Evolutionary conservation across 177 flowering plant genomes (phyloP).

Genomic region (Vitis hybrid): DNA sequence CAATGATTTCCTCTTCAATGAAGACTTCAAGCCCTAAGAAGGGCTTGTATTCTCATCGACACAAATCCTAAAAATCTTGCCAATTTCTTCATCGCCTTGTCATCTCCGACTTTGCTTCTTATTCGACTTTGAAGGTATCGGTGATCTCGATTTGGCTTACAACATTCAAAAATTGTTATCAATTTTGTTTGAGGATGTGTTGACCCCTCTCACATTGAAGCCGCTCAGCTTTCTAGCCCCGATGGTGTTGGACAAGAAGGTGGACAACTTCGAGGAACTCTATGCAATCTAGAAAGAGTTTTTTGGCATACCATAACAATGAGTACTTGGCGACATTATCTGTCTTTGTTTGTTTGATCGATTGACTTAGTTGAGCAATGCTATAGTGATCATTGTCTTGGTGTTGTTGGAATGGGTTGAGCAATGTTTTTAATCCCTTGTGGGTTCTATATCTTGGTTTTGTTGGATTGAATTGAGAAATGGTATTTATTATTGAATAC

Average conservation of each 20-base stretch:
- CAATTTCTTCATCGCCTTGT: background rate
- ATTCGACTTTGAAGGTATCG: constrained; percentile 30
- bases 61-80: constrained; percentile 20
- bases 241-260: constrained; percentile 35
- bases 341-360: background rate
- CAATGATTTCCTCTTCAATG: constrained; percentile 23
- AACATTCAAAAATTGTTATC: constrained; percentile 43
- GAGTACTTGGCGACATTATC: background rate
- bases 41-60: constrained; percentile 54
- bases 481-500: no score
- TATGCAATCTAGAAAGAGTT: constrained; percentile 66
- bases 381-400: no score
- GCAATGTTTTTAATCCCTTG: no score
- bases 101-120: constrained; percentile 17
- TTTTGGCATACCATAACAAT: constrained; percentile 47
- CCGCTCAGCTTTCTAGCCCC: constrained; percentile 34
- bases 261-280: constrained; percentile 68
- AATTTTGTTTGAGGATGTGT: constrained; percentile 1
- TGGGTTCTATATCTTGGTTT: no score
- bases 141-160: constrained; percentile 52
- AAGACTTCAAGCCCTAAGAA: constrained; percentile 62
- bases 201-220: constrained; percentile 22
- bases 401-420: no score
- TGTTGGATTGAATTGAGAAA: no score
- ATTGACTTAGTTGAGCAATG: no score